phyloP scores from a whole-genome alignment of 371 early-diverging fungal genomes.

The Ordospora pajunii region DNA sequence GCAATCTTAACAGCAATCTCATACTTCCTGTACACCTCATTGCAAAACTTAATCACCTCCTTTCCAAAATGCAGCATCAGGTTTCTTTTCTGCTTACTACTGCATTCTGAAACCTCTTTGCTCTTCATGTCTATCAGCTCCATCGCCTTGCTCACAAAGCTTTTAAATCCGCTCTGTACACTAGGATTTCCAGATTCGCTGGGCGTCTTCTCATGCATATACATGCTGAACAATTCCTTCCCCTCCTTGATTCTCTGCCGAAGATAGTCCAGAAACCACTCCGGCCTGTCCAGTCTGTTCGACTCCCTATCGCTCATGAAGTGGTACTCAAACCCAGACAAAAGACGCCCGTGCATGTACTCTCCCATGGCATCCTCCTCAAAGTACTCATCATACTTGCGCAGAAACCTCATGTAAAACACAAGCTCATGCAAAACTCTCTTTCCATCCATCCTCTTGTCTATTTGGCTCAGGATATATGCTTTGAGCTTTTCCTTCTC shows the following conservation, averaged over 20 bases:
- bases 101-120: conserved; percentile 34
- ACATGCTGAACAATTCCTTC: conserved; percentile 27
- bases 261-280: conserved; percentile 59
- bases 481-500: conserved; percentile 31
- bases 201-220: conserved; percentile 31
- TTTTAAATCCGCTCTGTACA: not conserved
- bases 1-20: not conserved
- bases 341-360: conserved; percentile 30
- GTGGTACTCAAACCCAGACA: conserved; percentile 53
- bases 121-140: conserved; percentile 47
- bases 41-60: conserved; percentile 33
- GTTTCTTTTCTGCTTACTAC: conserved; percentile 51
- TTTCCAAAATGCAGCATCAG: conserved; percentile 50
- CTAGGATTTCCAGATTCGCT: not conserved
- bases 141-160: conserved; percentile 21
- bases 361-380: conserved; percentile 14
- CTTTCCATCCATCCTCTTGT: conserved; percentile 2
- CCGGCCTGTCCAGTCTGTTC: conserved; percentile 61
- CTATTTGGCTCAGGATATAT: conserved; percentile 16
- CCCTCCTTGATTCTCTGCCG: conserved; percentile 24
- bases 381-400: conserved; percentile 38
- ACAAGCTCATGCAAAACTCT: conserved; percentile 43
- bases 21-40: conserved; percentile 30
- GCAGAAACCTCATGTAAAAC: conserved; percentile 44
- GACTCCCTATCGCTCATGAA: conserved; percentile 59